phyloP scores from a whole-genome alignment of 2,329 filamentous ascomycete species.

The Ophiostoma tasmaniense region DNA sequence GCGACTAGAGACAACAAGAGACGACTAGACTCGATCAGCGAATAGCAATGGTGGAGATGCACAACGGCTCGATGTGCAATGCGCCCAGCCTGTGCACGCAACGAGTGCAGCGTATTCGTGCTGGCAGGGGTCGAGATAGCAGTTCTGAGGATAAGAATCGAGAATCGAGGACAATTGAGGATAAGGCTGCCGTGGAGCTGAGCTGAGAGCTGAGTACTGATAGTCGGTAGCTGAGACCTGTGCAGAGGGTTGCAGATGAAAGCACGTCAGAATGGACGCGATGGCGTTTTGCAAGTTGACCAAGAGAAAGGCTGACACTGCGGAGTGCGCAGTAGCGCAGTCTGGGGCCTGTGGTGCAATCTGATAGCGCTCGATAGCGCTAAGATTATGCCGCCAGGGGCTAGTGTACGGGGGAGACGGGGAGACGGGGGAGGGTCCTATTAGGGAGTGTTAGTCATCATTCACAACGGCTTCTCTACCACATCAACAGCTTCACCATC shows the following conservation, averaged over 20 bases:
- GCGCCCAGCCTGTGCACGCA: background rate
- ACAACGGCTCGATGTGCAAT: background rate
- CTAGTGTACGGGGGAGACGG: background rate
- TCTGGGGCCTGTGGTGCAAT: background rate
- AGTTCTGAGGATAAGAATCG: background rate
- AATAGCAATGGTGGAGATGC: background rate
- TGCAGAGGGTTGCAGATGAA: background rate
- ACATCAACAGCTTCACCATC: background rate
- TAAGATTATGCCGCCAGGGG: background rate
- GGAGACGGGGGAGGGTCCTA: too few relatives aligned
- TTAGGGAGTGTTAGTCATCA: background rate
- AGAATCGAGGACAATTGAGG: background rate
- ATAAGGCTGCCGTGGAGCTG: background rate
- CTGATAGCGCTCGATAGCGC: background rate
- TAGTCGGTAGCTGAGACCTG: background rate
- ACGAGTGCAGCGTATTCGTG: background rate
- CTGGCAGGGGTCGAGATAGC: background rate
- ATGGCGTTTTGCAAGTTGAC: background rate
- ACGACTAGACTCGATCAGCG: background rate
- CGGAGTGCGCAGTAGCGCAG: background rate
- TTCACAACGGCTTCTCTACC: background rate
- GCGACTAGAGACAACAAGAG: background rate
- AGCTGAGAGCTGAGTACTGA: background rate
- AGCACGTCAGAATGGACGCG: conserved; percentile 1
- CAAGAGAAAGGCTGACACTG: background rate